Conservation (phyloP, 192 early-diverging fungal species). For the Umbelopsis isabellina region DNA sequence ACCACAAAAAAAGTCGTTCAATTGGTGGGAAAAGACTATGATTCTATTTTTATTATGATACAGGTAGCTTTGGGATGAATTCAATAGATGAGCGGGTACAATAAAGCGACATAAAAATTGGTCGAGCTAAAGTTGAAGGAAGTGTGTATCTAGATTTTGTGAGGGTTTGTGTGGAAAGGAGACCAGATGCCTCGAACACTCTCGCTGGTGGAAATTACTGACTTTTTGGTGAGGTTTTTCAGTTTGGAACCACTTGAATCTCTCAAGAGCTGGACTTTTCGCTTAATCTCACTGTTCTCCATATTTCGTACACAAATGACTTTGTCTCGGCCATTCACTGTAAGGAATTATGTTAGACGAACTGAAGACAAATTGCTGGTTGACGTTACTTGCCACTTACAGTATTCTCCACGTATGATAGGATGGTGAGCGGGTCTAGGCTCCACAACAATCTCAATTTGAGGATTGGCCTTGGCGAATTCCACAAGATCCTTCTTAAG, state of each 20-base stretch:
- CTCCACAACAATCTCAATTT: conserved; percentile 78
- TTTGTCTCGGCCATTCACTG: conserved; percentile 65
- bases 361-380: too few species aligned
- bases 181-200: conserved; percentile 85
- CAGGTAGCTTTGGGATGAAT: conserved; percentile 9
- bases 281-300: conserved; percentile 59
- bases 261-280: conserved; percentile 63
- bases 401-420: conserved; percentile 68
- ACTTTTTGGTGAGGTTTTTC: conserved; percentile 65
- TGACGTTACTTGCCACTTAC: conserved; percentile 40
- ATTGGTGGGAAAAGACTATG: not conserved
- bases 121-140: not conserved
- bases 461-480: conserved; percentile 72
- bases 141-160: conserved; percentile 55
- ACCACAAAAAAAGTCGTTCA: too few species aligned
- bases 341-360: not conserved
- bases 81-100: not conserved
- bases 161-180: conserved; percentile 74
- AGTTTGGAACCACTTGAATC: conserved; percentile 65
- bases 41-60: conserved; percentile 21
- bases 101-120: not conserved
- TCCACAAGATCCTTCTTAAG: conserved; percentile 62
- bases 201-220: conserved; percentile 76
- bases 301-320: conserved; percentile 70
- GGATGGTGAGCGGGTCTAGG: conserved; percentile 76